Evolutionary conservation across 805 yeast species (phyloP), one percentile per base, ranked within the genome.

Genomic region (Saccharomyces mikatae): DNA sequence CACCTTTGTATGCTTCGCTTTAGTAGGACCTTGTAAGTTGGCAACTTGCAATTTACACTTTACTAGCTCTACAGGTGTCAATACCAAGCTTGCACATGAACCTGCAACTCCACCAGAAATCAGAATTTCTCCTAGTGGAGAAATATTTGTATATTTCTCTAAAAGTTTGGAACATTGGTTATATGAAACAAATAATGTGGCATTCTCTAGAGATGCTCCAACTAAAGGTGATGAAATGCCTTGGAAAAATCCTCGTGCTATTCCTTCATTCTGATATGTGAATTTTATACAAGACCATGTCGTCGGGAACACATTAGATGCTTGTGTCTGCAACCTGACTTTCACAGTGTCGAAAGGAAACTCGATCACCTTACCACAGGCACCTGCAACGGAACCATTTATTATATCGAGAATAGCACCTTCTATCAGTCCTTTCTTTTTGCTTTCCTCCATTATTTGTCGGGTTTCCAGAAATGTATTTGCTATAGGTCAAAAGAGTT

Each of bases 331-430:
- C 30, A 92, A 75, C 55, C 97, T 76, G 2, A 91, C 98, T 70
- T 91, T 91, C 48, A 90, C 79, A 0, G 97, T 92, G 64, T 91
- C 98, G 60, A 91, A 89, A 0, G 98, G 98, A 63, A 84, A 91
- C 69, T 91, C 98, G 13, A 91, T 80, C 30, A 86, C 62, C 67
- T 91, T 92, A 1, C 96, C 97, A 3, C 82, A 69, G 53, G 89
- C 85, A 14, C 98, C 98, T 0, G 97, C 76, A 9, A 74, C 66
- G 5, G 76, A 74, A 13, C 77, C 76, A 58, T 64, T 68, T 5
- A 70, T 48, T 14, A 73, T 66, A 52, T 74, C 76, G 32, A 64
- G 64, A 26, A 71, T 51, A 6, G 74, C 72, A 14, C 57, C 46
- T 9, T 31, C 41, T 29, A 3, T 59, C 63, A 21, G 56, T 55